phyloP scores from a whole-genome alignment of 306 rosid species.

The Quercus parvula region DNA sequence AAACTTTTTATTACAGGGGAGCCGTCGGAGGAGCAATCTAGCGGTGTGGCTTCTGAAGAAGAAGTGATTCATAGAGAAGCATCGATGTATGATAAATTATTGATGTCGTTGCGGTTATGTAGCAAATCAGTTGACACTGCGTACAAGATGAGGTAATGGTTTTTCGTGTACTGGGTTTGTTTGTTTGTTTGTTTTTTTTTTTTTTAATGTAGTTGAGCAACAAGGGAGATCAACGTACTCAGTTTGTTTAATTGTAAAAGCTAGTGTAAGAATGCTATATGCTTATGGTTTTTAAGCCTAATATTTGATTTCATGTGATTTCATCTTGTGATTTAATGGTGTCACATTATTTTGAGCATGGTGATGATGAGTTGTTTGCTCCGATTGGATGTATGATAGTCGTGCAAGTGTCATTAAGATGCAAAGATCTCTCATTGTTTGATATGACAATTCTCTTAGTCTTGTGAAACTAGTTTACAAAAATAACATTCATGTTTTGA shows the following conservation, averaged over 20 bases:
- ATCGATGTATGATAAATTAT: slow-evolving; percentile 37
- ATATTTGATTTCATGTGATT: neutral
- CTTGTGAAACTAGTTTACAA: neutral
- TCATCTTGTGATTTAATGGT: neutral
- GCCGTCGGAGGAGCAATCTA: too few relatives aligned
- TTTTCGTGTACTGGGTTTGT: neutral
- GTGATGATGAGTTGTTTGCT: neutral
- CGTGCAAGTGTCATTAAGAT: neutral
- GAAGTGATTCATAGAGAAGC: too few relatives aligned
- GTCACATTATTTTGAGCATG: neutral
- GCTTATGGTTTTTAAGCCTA: neutral
- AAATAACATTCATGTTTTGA: too few relatives aligned
- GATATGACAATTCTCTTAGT: neutral
- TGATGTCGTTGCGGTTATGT: slow-evolving; percentile 30
- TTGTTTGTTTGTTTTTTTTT: too few relatives aligned
- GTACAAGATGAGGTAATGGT: slow-evolving; percentile 45
- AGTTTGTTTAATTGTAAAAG: neutral
- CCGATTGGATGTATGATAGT: neutral
- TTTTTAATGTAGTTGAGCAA: neutral
- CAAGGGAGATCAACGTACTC: neutral
- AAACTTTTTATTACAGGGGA: too few relatives aligned
- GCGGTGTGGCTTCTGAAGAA: too few relatives aligned
- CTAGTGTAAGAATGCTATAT: neutral
- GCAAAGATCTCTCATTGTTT: neutral
- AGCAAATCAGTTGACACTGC: slow-evolving; percentile 36